phyloP scores from a whole-genome alignment of 2,329 filamentous ascomycete species.

The Amphichorda felina region DNA sequence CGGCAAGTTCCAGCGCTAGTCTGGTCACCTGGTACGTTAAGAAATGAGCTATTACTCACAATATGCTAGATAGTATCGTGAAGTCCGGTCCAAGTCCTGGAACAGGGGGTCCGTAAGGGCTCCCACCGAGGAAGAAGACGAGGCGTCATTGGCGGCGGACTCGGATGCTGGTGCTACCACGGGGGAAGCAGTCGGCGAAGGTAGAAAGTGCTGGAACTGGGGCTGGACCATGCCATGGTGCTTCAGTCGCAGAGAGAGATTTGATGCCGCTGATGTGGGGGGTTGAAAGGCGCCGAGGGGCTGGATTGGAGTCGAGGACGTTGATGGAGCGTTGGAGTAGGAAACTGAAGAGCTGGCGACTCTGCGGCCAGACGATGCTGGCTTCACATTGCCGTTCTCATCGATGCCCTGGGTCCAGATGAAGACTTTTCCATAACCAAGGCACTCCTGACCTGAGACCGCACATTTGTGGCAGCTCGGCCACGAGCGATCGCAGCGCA shows the following conservation, averaged over 20 bases:
- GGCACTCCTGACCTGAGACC: conserved; percentile 41
- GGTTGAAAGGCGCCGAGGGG: conserved; percentile 1
- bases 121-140: conserved; percentile 4
- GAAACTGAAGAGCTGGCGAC: background rate
- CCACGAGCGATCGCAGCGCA: conserved; percentile 49
- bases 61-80: conserved; percentile 35
- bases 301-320: conserved; percentile 1
- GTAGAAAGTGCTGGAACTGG: background rate
- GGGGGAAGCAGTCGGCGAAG: background rate
- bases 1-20: background rate
- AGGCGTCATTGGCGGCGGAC: background rate
- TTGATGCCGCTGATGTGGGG: background rate
- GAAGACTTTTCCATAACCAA: conserved; percentile 49
- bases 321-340: background rate
- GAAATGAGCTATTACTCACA: conserved; percentile 23
- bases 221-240: too few species aligned
- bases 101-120: conserved; percentile 41
- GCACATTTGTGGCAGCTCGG: conserved; percentile 49
- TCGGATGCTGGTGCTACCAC: background rate
- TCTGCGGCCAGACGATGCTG: background rate
- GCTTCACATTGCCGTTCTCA: conserved; percentile 26
- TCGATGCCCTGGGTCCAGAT: conserved; percentile 46
- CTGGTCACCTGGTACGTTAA: background rate
- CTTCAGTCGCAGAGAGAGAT: background rate
- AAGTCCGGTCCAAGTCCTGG: conserved; percentile 34